These are phyloP conservation scores for Pulveroboletus ravenelii DNA, from an alignment of 768 basidiomycete genomes.

Conservation along the genomic window DNA sequence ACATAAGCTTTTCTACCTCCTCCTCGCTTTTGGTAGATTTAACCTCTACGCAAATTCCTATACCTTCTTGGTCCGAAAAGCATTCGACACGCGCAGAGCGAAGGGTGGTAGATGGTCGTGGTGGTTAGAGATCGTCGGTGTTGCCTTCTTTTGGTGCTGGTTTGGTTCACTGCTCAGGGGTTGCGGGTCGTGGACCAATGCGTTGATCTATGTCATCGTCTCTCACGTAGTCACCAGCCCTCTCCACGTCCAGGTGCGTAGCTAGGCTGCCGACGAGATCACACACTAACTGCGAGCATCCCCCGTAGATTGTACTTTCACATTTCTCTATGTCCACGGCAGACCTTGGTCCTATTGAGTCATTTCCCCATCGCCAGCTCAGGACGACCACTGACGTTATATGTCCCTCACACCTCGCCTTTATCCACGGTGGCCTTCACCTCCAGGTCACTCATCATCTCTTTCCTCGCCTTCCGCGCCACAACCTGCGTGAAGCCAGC, in stretches of 20 bases:
- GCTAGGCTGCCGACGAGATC: neutral
- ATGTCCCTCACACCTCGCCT: slow-evolving; percentile 77
- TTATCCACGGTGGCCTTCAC: slow-evolving; percentile 95
- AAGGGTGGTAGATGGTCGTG: slow-evolving; percentile 75
- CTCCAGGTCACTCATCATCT: slow-evolving; percentile 97
- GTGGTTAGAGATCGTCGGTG: slow-evolving; percentile 67
- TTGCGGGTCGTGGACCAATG: slow-evolving; percentile 67
- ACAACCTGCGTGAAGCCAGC: slow-evolving; percentile 84
- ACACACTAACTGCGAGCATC: neutral
- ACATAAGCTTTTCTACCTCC: slow-evolving; percentile 88
- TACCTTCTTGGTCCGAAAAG: slow-evolving; percentile 60
- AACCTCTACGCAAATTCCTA: slow-evolving; percentile 93
- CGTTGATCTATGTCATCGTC: slow-evolving; percentile 72
- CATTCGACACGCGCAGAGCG: slow-evolving; percentile 58
- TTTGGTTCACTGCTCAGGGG: slow-evolving; percentile 65
- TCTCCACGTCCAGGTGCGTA: slow-evolving; percentile 84
- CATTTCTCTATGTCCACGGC: slow-evolving; percentile 95
- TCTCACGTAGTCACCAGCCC: slow-evolving; percentile 87
- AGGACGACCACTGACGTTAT: slow-evolving; percentile 97
- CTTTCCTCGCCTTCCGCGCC: slow-evolving; percentile 91
- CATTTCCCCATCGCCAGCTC: slow-evolving; percentile 89
- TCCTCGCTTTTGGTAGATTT: slow-evolving; percentile 88
- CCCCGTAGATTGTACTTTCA: slow-evolving; percentile 80
- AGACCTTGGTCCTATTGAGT: slow-evolving; percentile 86
- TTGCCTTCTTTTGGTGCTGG: slow-evolving; percentile 89